Evolutionary conservation across 805 yeast genomes (phyloP), one percentile per base, ranked within the genome.

Genomic region (Wickerhamiella parazyma): DNA sequence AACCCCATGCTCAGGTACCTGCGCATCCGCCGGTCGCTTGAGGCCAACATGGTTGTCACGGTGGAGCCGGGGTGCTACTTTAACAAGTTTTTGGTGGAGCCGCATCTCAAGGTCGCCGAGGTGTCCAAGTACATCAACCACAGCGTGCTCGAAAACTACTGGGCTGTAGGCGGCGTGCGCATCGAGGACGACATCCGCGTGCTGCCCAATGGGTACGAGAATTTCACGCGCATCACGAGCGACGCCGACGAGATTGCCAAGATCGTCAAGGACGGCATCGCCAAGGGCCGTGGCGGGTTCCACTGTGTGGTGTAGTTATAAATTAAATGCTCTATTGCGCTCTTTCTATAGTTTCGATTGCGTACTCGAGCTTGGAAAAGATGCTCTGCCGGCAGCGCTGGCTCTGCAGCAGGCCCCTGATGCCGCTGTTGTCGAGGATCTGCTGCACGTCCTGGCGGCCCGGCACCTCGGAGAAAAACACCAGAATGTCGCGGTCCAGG

Each of bases 41-140:
- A 75, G 59, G 66, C 68, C 33, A 81, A 83, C 12, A 86, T 89
- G 94, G 86, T 81, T 18, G 71, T 91, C 1, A 89, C 97, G 0
- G 84, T 87, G 51, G 98, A 89, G 61, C 98, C 98, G 2, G 98
- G 98, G 29, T 70, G 80, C 51, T 89, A 89, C 60, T 91, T 89
- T 64, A 81, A 87, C 39, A 83, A 89, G 31, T 84, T 78, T 55
- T 67, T 89, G 55, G 66, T 91, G 38, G 75, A 79, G 41, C 76
- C 79, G 25, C 72, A 73, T 8, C 48, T 49, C 11, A 55, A 57
- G 3, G 53, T 58, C 12, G 61, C 62, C 35, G 61, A 62, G 38
- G 73, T 73, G 52, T 49, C 62, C 28, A 74, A 73, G 53, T 81
- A 65, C 60, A 78, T 89, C 45, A 69, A 85, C 54, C 59, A 62